Evolutionary conservation across 257 asterid genomes (phyloP), one percentile per base, ranked within the genome.

Genomic region (Solanum pennellii): DNA sequence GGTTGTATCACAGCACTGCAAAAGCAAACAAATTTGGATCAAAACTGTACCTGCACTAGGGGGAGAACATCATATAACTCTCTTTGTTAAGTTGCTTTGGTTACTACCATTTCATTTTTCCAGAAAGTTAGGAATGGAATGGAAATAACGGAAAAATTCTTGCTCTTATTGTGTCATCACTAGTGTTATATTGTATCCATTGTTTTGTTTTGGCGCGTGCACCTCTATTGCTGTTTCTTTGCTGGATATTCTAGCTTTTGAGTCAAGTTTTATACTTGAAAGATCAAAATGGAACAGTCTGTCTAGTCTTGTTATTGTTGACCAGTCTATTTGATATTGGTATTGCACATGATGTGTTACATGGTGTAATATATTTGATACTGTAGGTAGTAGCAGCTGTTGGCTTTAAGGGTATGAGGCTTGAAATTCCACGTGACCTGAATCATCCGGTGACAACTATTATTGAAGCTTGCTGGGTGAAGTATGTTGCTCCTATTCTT

Each of bases 321-420:
- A 83, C 47, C 80, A n/a, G 15, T 71, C 4, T 33, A 80, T 71
- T 71, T 71, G 25, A 71, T 71, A 16, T 33, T 49, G 23, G 60
- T 9, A 49, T 49, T 71, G 77, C 77, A 16, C 77, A 33, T 71
- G 77, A 71, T 71, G 44, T 65, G 72, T 25, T 65, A 65, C 72
- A 21, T 62, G 85, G 42, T 87, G 83, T 66, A 49, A 62, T 83
- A 66, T 86, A 49, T 90, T 86, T 47, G 66, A 86, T 45, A 80
- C 41, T 87, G 37, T 83, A 96, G 99, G 99, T 96, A 86, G 99
- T 96, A 88, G 98, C 98, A 83, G 99, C 98, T 74, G 98, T 96
- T 90, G 98, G 95, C 83, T 96, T 96, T 74, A 94, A 95, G 90
- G 91, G 93, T 59, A 94, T 88, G 89, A 93, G 98, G 88, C 98